A percentile compares a stretch with the other conserved stretches of the same genome.
These are phyloP conservation scores for Coemansia sp. DNA, from an alignment of 192 early-diverging fungal species.

Conservation along the genomic window DNA sequence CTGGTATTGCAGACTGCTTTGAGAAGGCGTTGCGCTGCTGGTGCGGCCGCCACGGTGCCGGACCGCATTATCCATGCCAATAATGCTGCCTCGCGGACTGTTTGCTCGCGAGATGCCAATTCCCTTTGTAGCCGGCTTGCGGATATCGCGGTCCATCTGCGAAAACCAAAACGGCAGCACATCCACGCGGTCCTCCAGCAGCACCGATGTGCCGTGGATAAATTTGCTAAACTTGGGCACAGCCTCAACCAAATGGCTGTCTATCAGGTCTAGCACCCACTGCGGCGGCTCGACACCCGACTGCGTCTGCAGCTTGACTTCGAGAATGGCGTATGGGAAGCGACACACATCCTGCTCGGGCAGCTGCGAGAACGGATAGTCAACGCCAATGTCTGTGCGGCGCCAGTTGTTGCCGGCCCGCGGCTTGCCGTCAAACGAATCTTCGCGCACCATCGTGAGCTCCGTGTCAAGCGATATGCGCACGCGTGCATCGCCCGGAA, in stretches of 20 bases:
- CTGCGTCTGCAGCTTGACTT: slow-evolving; percentile 96
- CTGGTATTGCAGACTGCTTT: slow-evolving; percentile 22
- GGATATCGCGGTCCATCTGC: slow-evolving; percentile 92
- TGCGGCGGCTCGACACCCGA: slow-evolving; percentile 85
- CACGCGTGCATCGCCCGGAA: slow-evolving; percentile 91
- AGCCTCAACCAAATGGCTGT: slow-evolving; percentile 86
- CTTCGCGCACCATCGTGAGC: slow-evolving; percentile 94
- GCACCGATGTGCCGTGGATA: slow-evolving; percentile 88
- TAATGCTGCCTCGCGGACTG: slow-evolving; percentile 47
- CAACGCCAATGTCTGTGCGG: slow-evolving; percentile 76
- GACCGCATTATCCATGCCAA: slow-evolving; percentile 22
- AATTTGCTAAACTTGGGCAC: slow-evolving; percentile 99
- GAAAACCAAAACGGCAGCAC: slow-evolving; percentile 94
- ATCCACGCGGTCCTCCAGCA: slow-evolving; percentile 76
- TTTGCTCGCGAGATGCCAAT: slow-evolving; percentile 53
- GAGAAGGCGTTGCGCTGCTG: slow-evolving; percentile 24
- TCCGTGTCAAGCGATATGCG: slow-evolving; percentile 95
- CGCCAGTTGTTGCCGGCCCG: slow-evolving; percentile 90
- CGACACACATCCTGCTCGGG: slow-evolving; percentile 72
- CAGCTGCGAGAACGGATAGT: slow-evolving; percentile 79
- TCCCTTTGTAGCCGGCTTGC: slow-evolving; percentile 66
- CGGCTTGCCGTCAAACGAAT: slow-evolving; percentile 63
- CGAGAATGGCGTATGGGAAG: slow-evolving; percentile 96
- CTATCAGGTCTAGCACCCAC: slow-evolving; percentile 91
- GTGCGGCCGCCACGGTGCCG: slow-evolving; percentile 16